Evolutionary conservation across 495 filamentous ascomycete species (phyloP), one percentile per base, ranked within the genome.

Genomic region (Neurospora cerealis): DNA sequence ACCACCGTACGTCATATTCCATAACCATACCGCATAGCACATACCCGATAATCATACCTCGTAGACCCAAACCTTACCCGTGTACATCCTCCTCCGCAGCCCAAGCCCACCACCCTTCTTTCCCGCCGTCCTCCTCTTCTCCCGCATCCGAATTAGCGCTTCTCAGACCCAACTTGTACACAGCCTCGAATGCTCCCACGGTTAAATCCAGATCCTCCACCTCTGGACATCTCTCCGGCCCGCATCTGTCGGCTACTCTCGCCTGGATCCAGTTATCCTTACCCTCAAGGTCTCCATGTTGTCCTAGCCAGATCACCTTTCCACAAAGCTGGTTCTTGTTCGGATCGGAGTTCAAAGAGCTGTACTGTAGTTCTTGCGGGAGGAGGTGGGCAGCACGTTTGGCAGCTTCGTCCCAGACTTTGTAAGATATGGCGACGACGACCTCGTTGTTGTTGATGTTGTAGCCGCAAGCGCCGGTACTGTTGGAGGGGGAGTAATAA

Each of bases 291-390:
- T 74, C 76, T 24, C 70, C 39, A 85, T 82, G 37, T 89, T 79
- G 60, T 28, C 80, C 82, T 7, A 91, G 83, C 69, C 90, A 80
- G 6, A 96, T 83, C 77, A 84, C 88, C 78, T 84, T 80, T 4
- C 91, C 91, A 74, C 93, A 96, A 0, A 95, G 78, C 13, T 89
- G 90, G 77, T 94, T 94, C 4, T 79, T 74, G 78, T 93, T 94
- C 5, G 91, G 89, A 81, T 94, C 86, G 24, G 83, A 82, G 15
- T 87, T 86, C 2, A 15, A 15, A 13, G 21, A 13, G 5, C 21
- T 15, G 11, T 60, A 13, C 11, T 32, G 28, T 34, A 66, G 6
- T 17, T 17, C 21, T 17, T 24, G 54, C 54, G 28, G 54, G 6
- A 32, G 15, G 24, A 62, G 1, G n/a, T 74, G 84, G 1, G 82